Evolutionary conservation across 768 basidiomycete genomes (phyloP), one percentile per base, ranked within the genome.

Genomic region (Piloderma croceum): DNA sequence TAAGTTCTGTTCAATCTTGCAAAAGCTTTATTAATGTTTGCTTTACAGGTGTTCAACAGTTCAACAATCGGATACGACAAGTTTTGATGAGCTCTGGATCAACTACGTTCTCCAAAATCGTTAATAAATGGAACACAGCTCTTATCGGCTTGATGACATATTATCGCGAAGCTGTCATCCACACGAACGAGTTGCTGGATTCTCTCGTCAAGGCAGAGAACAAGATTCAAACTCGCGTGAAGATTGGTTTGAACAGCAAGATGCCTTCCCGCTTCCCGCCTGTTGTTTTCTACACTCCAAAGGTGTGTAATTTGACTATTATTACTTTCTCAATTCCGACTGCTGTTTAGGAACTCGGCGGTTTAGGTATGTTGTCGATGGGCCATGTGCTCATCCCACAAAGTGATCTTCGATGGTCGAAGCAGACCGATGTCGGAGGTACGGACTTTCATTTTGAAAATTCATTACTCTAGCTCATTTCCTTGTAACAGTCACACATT

Each of bases 201-300:
- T 78, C 91, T 0, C 73, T 98, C 29, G 96, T 99, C 56, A 99
- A 99, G 65, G 91, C 93, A 2, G 94, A 99, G 69, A 97, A 97
- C 77, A 98, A 98, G 73, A 94, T 98, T 34, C 96, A 99, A 65
- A 97, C 93, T 3, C 90, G 96, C 66, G 94, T 99, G 56, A 98
- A 98, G 76, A 97, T 99, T 47, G 96, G 94, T n/a, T 58, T 96
- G 51, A 96, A 97, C 74, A 90, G 87, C 63, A 96, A 98, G 70
- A 98, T 99, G 96, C 96, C 96, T 18, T 96, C 92, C 4, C 85
- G 92, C 74, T 97, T 98, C 78, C 94, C 96, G 42, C 86, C 94
- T 9, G 87, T 90, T 12, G 87, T 93, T 6, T 94, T 92, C 71
- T 94, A 96, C 59, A 93, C 90, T 5, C 93, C 91, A 0, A 97